Evolutionary conservation across 306 rosid genomes (phyloP).

Genomic region (Alnus glutinosa): DNA sequence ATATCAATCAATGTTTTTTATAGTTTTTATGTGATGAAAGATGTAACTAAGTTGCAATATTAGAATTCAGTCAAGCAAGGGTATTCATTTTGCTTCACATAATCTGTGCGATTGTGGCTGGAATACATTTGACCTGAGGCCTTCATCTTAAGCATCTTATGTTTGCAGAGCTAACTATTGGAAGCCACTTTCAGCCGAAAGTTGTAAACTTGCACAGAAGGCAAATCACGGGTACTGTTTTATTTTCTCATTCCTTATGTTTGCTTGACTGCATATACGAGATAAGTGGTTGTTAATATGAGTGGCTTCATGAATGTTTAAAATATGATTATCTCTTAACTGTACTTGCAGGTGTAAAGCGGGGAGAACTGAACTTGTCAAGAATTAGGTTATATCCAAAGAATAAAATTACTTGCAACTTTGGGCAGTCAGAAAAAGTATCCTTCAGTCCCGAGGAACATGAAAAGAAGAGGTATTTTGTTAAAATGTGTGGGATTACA

Average conservation of each 20-base stretch:
- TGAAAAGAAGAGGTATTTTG: conserved; percentile 53
- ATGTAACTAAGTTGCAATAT: background rate
- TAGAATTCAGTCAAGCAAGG: background rate
- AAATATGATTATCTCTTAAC: conserved; percentile 1
- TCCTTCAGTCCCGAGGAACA: conserved; percentile 34
- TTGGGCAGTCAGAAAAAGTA: conserved; percentile 35
- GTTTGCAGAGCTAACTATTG: conserved; percentile 43
- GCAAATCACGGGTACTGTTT: conserved; percentile 35
- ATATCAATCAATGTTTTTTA: background rate
- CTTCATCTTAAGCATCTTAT: conserved; percentile 4
- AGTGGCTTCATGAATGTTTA: background rate
- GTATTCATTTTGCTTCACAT: background rate
- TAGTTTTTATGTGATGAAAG: background rate
- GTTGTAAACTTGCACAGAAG: conserved; percentile 27
- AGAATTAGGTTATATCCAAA: conserved; percentile 32
- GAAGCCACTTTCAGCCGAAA: conserved; percentile 44
- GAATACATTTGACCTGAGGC: background rate
- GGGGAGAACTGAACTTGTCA: conserved; percentile 36
- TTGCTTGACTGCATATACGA: conserved; percentile 1
- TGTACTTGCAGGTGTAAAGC: conserved; percentile 45
- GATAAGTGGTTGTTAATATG: background rate
- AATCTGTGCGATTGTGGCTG: background rate
- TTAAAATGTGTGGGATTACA: conserved; percentile 96
- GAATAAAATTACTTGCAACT: conserved; percentile 45
- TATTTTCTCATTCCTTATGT: conserved; percentile 1